phyloP scores from a whole-genome alignment of 2,329 filamentous ascomycete species.

The Acrodontium crateriforme region DNA sequence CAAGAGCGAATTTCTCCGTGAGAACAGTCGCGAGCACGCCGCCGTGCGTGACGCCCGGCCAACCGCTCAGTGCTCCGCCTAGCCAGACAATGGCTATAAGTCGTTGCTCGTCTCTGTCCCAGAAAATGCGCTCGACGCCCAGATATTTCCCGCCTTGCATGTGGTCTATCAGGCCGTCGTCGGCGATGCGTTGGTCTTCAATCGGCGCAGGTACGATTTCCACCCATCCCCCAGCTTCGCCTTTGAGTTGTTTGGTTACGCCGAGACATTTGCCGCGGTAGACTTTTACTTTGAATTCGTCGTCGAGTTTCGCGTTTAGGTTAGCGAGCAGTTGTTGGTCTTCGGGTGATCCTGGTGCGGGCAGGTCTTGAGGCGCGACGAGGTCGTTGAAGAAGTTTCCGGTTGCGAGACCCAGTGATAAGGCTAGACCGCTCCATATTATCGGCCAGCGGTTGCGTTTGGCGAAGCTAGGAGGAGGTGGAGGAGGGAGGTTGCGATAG shows the following conservation, averaged over 20 bases:
- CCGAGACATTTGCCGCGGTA: slow-evolving; percentile 30
- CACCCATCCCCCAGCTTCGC: slow-evolving; percentile 19
- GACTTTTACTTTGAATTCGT: slow-evolving; percentile 36
- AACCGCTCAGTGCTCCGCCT: slow-evolving; percentile 51
- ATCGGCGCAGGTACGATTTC: slow-evolving; percentile 13
- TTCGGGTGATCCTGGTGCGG: slow-evolving; percentile 25
- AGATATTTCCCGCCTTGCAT: slow-evolving; percentile 28
- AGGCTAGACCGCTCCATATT: slow-evolving; percentile 22
- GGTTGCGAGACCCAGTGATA: slow-evolving; percentile 27
- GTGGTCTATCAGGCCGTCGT: slow-evolving; percentile 15
- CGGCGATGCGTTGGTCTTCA: slow-evolving; percentile 4
- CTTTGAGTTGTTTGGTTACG: slow-evolving; percentile 19
- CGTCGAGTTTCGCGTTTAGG: slow-evolving; percentile 30
- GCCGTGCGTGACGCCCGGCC: slow-evolving; percentile 60
- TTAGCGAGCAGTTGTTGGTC: slow-evolving; percentile 29
- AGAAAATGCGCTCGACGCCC: slow-evolving; percentile 48
- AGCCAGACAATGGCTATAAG: slow-evolving; percentile 53
- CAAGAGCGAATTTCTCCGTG: slow-evolving; percentile 55
- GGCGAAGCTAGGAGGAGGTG: slow-evolving; percentile 5
- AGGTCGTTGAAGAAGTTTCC: slow-evolving; percentile 29
- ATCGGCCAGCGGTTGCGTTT: slow-evolving; percentile 9
- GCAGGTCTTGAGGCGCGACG: slow-evolving; percentile 32
- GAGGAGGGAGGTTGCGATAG: no score
- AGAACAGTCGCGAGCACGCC: slow-evolving; percentile 55
- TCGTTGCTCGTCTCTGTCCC: slow-evolving; percentile 44